Evolutionary conservation across 139 green algal species (phyloP), one percentile per base, ranked within the genome.

Genomic region (Closterium sp.): DNA sequence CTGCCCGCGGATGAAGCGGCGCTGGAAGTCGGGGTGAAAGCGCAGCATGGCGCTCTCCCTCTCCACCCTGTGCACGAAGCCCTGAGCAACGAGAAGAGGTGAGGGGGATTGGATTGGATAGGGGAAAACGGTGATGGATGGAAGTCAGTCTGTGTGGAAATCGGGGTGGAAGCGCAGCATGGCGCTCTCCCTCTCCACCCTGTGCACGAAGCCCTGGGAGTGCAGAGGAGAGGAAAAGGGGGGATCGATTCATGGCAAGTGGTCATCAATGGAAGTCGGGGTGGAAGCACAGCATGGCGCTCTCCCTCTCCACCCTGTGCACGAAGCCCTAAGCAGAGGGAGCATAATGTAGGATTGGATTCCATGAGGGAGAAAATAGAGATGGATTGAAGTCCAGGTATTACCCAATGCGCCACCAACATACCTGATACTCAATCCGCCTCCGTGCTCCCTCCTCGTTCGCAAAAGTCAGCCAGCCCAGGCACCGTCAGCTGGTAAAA

Each of bases 401-500:
- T n/a, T n/a, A n/a, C n/a, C n/a, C n/a, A n/a, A n/a, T n/a, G n/a
- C n/a, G n/a, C n/a, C n/a, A n/a, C n/a, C n/a, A n/a, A 70, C 45
- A 70, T 13, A 90, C 87, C 87, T 90, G n/a, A 21, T 90, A 90
- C 42, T 90, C 87, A 90, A 31, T 90, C 17, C 29, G n/a, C 28
- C 29, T 90, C 10, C 9, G 87, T 21, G 9, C n/a, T 30, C 29
- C 42, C 19, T 0, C 42, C 27, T 32, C n/a, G 27, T 31, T 30
- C 13, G n/a, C 28, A 21, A 28, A 30, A 2, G n/a, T 94, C 92
- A n/a, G 62, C 89, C 34, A 91, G 42, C 19, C 92, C 92, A 7
- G 30, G 92, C 13, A 94, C 89, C 5, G 29, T 50, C 27, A 94
- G 85, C 21, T 13, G 7, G 6, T 45, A 9, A 50, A 1, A 50